A percentile compares a stretch with the other conserved stretches of the same genome.
These are phyloP conservation scores for Paxillus involutus DNA, from an alignment of 768 basidiomycete species.

Conservation along the genomic window DNA sequence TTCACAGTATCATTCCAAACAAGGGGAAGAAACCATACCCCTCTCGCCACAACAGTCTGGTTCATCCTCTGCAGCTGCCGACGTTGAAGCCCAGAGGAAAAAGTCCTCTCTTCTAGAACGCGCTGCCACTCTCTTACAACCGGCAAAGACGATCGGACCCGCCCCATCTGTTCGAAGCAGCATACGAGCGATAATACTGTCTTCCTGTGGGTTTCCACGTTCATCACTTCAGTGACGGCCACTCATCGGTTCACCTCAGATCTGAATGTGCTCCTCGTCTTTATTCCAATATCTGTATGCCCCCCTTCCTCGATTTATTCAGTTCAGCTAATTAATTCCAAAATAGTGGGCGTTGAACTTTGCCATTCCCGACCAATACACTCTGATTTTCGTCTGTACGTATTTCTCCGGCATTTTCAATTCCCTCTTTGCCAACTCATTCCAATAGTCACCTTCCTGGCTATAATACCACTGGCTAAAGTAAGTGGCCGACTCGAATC, in stretches of 20 bases:
- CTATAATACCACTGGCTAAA: constrained; percentile 85
- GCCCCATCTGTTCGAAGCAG: constrained; percentile 48
- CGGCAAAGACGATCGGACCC: constrained; percentile 35
- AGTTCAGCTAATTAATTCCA: not conserved
- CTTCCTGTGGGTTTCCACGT: constrained; percentile 51
- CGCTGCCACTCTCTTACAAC: constrained; percentile 34
- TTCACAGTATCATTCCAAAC: constrained; percentile 2
- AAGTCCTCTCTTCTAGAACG: constrained; percentile 13
- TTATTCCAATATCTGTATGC: constrained; percentile 68
- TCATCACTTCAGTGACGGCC: not conserved
- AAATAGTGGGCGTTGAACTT: constrained; percentile 75
- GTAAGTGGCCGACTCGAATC: constrained; percentile 29
- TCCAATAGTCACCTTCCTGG: constrained; percentile 66
- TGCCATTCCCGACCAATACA: constrained; percentile 48
- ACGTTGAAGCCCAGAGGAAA: constrained; percentile 5
- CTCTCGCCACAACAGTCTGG: constrained; percentile 7
- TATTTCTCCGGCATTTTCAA: constrained; percentile 2
- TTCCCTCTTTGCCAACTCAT: not conserved
- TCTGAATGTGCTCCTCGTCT: constrained; percentile 69
- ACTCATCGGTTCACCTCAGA: constrained; percentile 36
- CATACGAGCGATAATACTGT: constrained; percentile 50
- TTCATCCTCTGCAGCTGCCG: constrained; percentile 7
- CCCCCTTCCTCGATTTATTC: not conserved
- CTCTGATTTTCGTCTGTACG: constrained; percentile 74
- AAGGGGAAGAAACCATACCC: not conserved